phyloP scores from a whole-genome alignment of 495 filamentous ascomycete species.

The Penicillium goetzii region DNA sequence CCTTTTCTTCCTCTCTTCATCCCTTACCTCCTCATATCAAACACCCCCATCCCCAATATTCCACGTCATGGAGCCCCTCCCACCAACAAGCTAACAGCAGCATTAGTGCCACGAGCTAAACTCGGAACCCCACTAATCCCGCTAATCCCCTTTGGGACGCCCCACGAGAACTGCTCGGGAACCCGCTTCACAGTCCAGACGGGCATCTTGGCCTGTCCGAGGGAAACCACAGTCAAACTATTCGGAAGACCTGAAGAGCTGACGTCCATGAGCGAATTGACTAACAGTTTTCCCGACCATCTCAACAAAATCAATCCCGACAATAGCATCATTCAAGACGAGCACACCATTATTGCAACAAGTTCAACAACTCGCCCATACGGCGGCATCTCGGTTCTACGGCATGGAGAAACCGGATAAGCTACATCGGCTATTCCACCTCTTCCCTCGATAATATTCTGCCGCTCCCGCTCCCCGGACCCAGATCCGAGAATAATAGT shows the following conservation, averaged over 20 bases:
- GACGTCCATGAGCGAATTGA: background rate
- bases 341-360: background rate
- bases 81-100: background rate
- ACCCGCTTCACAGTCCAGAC: constrained; percentile 7
- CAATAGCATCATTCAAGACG: background rate
- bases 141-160: constrained; percentile 20
- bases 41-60: constrained; percentile 1
- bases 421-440: constrained; percentile 27
- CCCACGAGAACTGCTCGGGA: constrained; percentile 36
- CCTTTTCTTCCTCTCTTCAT: background rate
- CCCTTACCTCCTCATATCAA: constrained; percentile 7
- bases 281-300: background rate
- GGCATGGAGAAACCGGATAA: constrained; percentile 10
- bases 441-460: constrained; percentile 22
- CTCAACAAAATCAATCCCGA: background rate
- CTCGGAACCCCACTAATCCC: constrained; percentile 25
- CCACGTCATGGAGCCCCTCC: constrained; percentile 14
- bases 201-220: constrained; percentile 9
- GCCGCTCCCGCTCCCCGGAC: constrained; percentile 7
- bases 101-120: constrained; percentile 32
- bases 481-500: constrained; percentile 3
- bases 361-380: background rate
- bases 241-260: background rate
- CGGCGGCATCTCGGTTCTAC: background rate
- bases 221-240: constrained; percentile 10